These are phyloP conservation scores for Suhomyces bokatorum DNA, from an alignment of 1,139 yeast genomes.

Conservation along the genomic window DNA sequence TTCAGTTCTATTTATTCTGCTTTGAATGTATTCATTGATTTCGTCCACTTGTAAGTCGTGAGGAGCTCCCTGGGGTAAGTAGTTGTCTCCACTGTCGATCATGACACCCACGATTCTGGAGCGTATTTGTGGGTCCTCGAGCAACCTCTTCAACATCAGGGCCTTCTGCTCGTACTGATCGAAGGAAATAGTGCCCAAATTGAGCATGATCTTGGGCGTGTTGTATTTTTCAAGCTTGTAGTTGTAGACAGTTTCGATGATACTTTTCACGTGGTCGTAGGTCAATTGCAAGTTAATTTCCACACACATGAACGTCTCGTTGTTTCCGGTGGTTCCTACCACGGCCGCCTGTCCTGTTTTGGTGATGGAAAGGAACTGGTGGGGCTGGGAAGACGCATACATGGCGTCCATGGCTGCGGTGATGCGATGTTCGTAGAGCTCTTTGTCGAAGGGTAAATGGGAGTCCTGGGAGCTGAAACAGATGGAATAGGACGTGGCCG, in stretches of 20 bases:
- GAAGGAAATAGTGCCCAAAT: constrained; percentile 30
- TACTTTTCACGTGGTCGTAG: constrained; percentile 17
- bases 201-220: constrained; percentile 30
- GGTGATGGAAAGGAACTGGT: constrained; percentile 45
- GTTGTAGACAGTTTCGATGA: constrained; percentile 22
- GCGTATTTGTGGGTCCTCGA: constrained; percentile 14
- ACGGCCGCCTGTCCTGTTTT: constrained; percentile 47
- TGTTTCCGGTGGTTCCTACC: constrained; percentile 47
- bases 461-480: constrained; percentile 38
- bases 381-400: constrained; percentile 39
- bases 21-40: constrained; percentile 14
- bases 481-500: constrained; percentile 47
- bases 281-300: constrained; percentile 22
- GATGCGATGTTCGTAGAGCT: constrained; percentile 29
- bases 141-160: constrained; percentile 16
- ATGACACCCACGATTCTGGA: constrained; percentile 35
- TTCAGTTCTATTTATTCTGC: constrained; percentile 15
- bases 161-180: constrained; percentile 21
- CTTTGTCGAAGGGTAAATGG: constrained; percentile 21
- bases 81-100: constrained; percentile 43
- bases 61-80: constrained; percentile 21
- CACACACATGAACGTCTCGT: constrained; percentile 44
- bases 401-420: constrained; percentile 42
- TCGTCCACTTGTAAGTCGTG: constrained; percentile 1
- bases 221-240: constrained; percentile 18